Evolutionary conservation across 768 basidiomycete genomes (phyloP).

Genomic region (Russula griseocarnosa): DNA sequence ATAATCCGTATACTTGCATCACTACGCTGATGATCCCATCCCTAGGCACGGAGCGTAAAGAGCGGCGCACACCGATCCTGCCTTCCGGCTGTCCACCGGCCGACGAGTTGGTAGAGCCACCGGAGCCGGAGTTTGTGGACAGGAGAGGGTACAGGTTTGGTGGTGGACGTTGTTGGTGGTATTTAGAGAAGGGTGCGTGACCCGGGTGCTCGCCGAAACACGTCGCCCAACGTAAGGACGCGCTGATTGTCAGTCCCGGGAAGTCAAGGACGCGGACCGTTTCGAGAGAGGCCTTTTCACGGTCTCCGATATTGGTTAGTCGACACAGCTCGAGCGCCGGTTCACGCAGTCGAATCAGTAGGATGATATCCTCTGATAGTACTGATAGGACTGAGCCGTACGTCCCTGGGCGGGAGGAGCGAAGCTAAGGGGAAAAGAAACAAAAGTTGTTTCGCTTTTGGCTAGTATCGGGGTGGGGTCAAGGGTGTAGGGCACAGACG

Average conservation of each 20-base stretch:
- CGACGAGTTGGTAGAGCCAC: not conserved
- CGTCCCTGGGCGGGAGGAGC: not conserved
- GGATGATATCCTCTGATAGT: slow-evolving; percentile 6
- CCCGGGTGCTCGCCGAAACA: slow-evolving; percentile 19
- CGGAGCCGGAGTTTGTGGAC: not conserved
- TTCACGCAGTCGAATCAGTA: slow-evolving; percentile 11
- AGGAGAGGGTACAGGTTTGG: not conserved
- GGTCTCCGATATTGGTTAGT: not conserved
- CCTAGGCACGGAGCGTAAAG: slow-evolving; percentile 4
- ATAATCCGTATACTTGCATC: too few relatives aligned
- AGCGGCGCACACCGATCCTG: not conserved
- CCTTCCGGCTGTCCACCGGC: not conserved
- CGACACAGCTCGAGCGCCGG: too few relatives aligned
- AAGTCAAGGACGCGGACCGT: slow-evolving; percentile 13
- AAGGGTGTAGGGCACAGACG: too few relatives aligned
- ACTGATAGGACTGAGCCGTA: slow-evolving; percentile 12
- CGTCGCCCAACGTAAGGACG: slow-evolving; percentile 15
- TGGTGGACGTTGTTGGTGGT: not conserved
- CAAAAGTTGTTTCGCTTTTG: not conserved
- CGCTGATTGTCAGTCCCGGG: not conserved
- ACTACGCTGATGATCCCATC: too few relatives aligned
- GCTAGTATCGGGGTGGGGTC: too few relatives aligned
- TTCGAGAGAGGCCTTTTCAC: not conserved
- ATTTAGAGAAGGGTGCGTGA: too few relatives aligned
- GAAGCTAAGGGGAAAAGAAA: slow-evolving; percentile 9